Conservation (phyloP, 257 asterid species). For the Solanum microdontum region DNA sequence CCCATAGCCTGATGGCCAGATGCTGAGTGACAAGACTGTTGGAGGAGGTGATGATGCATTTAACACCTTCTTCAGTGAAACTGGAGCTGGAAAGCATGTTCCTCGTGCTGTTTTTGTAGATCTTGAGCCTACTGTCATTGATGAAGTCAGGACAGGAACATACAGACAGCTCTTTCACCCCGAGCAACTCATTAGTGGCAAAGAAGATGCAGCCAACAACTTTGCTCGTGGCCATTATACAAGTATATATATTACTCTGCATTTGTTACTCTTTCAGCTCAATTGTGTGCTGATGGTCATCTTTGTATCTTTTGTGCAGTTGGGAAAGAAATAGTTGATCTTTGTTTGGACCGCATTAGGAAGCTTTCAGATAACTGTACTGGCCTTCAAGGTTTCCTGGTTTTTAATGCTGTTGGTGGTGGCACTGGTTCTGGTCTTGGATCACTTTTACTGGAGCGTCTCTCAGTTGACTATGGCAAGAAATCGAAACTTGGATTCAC, state of each 20-base stretch:
- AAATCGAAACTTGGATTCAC: constrained; percentile 19
- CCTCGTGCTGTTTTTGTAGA: constrained; percentile 23
- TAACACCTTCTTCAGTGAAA: constrained; percentile 22
- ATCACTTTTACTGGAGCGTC: constrained; percentile 13
- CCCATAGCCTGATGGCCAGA: constrained; percentile 13
- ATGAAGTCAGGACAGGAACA: constrained; percentile 16
- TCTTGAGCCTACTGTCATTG: constrained; percentile 23
- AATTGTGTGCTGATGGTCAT: neutral
- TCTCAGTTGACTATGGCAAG: constrained; percentile 22
- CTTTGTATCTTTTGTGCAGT: neutral
- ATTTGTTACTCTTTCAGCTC: neutral
- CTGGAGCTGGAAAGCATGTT: constrained; percentile 20
- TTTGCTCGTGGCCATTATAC: constrained; percentile 21
- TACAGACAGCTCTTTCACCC: constrained; percentile 14
- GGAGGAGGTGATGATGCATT: constrained; percentile 22
- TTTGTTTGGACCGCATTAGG: constrained; percentile 19
- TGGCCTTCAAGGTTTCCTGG: constrained; percentile 15
- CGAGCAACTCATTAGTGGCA: constrained; percentile 21
- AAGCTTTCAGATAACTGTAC: constrained; percentile 21
- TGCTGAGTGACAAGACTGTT: constrained; percentile 13
- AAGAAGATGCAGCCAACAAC: constrained; percentile 26
- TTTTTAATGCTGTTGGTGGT: constrained; percentile 19
- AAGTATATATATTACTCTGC: neutral
- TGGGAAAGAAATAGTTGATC: constrained; percentile 21
- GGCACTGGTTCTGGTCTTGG: constrained; percentile 24